Evolutionary conservation across 176 grass and related monocot genomes (phyloP), one percentile per base, ranked within the genome.

Genomic region (Oryza punctata): DNA sequence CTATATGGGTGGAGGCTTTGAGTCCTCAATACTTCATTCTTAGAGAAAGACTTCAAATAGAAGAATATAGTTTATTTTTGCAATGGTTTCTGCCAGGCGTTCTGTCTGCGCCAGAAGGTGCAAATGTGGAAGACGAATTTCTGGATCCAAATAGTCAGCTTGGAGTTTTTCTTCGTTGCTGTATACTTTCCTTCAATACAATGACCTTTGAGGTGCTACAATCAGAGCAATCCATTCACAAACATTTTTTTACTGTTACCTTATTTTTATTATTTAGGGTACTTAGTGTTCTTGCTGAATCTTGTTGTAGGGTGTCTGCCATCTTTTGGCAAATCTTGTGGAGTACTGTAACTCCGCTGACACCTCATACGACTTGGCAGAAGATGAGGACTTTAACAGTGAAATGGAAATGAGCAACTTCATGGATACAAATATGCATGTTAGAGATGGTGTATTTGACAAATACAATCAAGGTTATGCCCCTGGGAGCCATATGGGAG

Each of bases 101-200:
- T 64, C 77, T 96, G 81, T 69, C 76, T 35, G 78, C 84, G 63
- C 85, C 85, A 18, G 93, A 96, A 29, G 87, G 87, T 69, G 80
- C 78, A 33, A 80, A 68, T 50, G 77, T 88, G 65, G 93, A 92
- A 27, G 91, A 91, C 3, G 81, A 89, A 45, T 78, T 90, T 60
- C 78, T 98, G 63, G 96, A 95, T 85, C 91, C 93, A 57, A 94
- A 91, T 79, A 95, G 96, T 26, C 96, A 94, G 63, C 91, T 95
- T 69, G 96, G 96, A 63, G 70, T 99, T 69, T 99, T 92, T 75
- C 77, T 96, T 70, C 91, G 96, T 63, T 98, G 89, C 87, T 98
- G 96, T 65, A 90, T 94, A 85, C 89, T 99, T 65, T 80, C 89
- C 41, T 99, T 99, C 76, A 92, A 90, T 87, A 87, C 90, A 60